Evolutionary conservation across 2,329 filamentous ascomycete species (phyloP).

Genomic region (Fusarium sp.): DNA sequence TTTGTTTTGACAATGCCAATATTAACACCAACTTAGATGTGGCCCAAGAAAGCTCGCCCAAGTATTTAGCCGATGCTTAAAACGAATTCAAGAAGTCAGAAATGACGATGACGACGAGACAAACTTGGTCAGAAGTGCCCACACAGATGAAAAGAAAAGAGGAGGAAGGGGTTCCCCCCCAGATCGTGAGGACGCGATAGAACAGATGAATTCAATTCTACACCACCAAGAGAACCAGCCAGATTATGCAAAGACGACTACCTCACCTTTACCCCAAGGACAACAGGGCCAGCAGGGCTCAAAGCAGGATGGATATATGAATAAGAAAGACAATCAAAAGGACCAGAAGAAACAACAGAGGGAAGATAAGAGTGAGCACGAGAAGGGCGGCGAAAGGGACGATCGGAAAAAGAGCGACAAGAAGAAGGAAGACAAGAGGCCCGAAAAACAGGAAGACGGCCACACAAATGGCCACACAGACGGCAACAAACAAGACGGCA

Average conservation of each 20-base stretch:
- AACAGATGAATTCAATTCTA: neutral
- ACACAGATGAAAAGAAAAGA: neutral
- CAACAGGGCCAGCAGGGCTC: too few relatives aligned
- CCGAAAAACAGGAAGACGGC: too few relatives aligned
- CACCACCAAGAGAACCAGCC: neutral
- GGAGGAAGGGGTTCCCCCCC: neutral
- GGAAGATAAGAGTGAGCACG: neutral
- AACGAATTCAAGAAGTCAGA: neutral
- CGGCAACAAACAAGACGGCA: neutral
- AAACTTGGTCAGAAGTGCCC: neutral
- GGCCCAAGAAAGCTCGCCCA: slow-evolving; percentile 48
- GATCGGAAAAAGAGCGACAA: neutral
- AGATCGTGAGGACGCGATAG: neutral
- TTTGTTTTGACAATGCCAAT: rapidly evolving
- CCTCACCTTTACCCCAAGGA: neutral
- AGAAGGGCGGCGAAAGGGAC: neutral
- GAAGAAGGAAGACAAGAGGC: neutral
- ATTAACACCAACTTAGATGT: slow-evolving; percentile 23
- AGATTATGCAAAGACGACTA: neutral
- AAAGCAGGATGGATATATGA: neutral
- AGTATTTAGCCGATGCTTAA: slow-evolving; percentile 43
- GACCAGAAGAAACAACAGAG: neutral
- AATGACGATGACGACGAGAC: neutral
- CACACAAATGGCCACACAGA: neutral
- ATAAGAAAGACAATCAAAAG: neutral